Evolutionary conservation across 148 eudicot species (phyloP), one percentile per base, ranked within the genome.

Genomic region (Pouteria glomerata): DNA sequence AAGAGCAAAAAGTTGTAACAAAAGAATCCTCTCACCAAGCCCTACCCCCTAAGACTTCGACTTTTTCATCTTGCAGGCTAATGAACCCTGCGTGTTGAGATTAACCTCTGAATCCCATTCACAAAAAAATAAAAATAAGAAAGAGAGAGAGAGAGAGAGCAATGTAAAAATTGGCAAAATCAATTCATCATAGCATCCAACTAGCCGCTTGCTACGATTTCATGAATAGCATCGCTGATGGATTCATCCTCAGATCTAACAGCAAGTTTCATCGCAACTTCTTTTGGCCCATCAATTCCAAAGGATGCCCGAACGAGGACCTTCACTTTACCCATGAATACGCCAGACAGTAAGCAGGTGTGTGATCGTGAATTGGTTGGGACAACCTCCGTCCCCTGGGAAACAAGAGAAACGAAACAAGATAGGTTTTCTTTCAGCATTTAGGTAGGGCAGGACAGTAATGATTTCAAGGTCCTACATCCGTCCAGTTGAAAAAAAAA

Each of bases 261-360:
- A 26, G 90, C 83, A 14, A 95, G 88, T 72, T 95, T 95, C 99
- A 95, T 95, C 1, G 99, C 99, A 55, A 95, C 99, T 78, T 95
- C 99, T 76, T 85, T 83, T 62, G 79, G 82, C 27, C 88, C 83
- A 74, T 92, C 99, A 18, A 95, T 79, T 37, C 97, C 97, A 66
- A 95, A 88, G 31, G 91, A 92, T 63, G 86, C 56, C 23, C 99
- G 90, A 48, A 88, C 99, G 7, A 95, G 94, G 34, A 92, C 99
- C 84, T 88, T 95, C 31, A 80, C 87, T 33, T 86, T 87, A 65
- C 99, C 99, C 63, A 91, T 89, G 80, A 79, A 95, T 35, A 91
- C 84, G 41, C 99, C 99, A 34, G 99, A 95, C 52, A 95, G 78
- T 33, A 95, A 80, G 80, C 96, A 89, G 35, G 94, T 83, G 80